Conservation (phyloP, 176 grass and related monocot species). For the Dendrocalamus sinicus region DNA sequence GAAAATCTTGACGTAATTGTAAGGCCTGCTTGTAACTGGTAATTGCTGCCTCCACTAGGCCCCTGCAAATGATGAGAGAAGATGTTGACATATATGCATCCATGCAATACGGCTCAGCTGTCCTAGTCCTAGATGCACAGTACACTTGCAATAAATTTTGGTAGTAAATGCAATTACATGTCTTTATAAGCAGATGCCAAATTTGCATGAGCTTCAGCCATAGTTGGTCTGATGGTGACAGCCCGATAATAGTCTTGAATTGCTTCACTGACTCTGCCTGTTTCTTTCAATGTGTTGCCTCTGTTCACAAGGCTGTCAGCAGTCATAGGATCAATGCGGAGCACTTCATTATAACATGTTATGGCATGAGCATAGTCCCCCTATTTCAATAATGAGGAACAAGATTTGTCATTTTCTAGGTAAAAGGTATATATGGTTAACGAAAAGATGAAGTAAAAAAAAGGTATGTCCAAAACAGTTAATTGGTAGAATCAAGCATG, state of each 20-base stretch:
- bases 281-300: slow-evolving; percentile 73
- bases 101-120: neutral
- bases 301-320: slow-evolving; percentile 65
- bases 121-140: neutral
- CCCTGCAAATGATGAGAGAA: slow-evolving; percentile 44
- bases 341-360: slow-evolving; percentile 66
- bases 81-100: neutral
- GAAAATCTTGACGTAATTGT: slow-evolving; percentile 60
- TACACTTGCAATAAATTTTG: neutral
- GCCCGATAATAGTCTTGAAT: slow-evolving; percentile 68
- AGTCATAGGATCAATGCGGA: slow-evolving; percentile 62
- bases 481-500: neutral
- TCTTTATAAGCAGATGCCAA: slow-evolving; percentile 75
- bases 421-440: neutral
- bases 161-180: slow-evolving; percentile 44
- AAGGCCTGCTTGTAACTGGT: slow-evolving; percentile 65
- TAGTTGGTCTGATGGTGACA: slow-evolving; percentile 57
- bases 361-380: slow-evolving; percentile 65
- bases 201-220: slow-evolving; percentile 78
- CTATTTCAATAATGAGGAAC: slow-evolving; percentile 32
- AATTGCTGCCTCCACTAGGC: slow-evolving; percentile 58
- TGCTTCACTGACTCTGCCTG: slow-evolving; percentile 64
- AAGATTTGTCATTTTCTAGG: neutral
- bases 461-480: neutral
- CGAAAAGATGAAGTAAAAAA: neutral